These are phyloP conservation scores for Micromonas commoda DNA, from an alignment of 139 green algal species.

Conservation along the genomic window DNA sequence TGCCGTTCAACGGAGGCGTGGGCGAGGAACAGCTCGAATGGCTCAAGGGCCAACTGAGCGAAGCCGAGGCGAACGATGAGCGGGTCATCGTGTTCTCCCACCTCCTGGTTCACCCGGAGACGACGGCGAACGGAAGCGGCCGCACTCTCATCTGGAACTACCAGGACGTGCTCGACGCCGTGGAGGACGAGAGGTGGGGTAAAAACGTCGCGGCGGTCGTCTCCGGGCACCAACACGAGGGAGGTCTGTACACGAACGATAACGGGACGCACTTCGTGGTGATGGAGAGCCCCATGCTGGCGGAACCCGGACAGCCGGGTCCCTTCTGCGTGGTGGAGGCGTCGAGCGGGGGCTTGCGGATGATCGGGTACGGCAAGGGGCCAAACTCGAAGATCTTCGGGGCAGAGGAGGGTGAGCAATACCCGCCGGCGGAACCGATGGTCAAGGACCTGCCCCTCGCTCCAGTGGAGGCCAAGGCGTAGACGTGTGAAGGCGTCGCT, in stretches of 20 bases:
- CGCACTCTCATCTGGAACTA: constrained; percentile 25
- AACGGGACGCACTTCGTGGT: constrained; percentile 17
- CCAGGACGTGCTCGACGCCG: constrained; percentile 2
- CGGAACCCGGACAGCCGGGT: neutral
- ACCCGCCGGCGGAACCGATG: neutral
- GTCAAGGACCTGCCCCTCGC: neutral
- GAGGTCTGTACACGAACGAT: neutral
- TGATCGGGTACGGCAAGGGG: constrained; percentile 12
- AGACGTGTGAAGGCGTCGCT: too few species aligned
- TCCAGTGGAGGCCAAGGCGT: too few species aligned
- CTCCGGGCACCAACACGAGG: constrained; percentile 28
- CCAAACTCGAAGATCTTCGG: neutral
- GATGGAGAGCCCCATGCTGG: constrained; percentile 22
- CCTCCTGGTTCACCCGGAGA: constrained; percentile 16
- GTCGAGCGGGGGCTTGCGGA: neutral
- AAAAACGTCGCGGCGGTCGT: constrained; percentile 16
- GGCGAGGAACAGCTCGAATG: constrained; percentile 16
- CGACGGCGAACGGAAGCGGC: neutral
- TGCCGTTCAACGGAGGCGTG: constrained; percentile 26
- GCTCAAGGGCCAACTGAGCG: neutral
- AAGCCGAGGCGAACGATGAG: neutral
- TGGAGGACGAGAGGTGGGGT: neutral
- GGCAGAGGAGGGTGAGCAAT: neutral
- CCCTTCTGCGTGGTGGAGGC: constrained; percentile 15
- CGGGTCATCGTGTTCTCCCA: constrained; percentile 21